Percentiles rank a stretch among this genome's conserved stretches.
Evolutionary conservation across 495 filamentous ascomycete genomes (phyloP).

Genomic region (Daldinia concentrica): DNA sequence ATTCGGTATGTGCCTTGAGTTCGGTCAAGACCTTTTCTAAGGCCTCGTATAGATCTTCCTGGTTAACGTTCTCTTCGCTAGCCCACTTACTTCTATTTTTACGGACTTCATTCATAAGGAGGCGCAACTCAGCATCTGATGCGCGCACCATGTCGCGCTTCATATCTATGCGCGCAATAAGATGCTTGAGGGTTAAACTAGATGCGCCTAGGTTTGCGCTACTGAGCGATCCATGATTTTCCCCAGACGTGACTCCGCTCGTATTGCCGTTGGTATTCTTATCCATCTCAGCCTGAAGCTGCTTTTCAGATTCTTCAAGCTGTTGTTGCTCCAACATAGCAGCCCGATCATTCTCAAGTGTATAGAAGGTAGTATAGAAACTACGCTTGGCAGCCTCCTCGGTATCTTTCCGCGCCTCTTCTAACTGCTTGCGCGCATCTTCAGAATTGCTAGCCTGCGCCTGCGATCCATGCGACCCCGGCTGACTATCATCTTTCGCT

Average conservation of each 20-base stretch:
- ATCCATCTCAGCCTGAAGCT: constrained; percentile 93
- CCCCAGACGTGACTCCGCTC: constrained; percentile 57
- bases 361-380: constrained; percentile 93
- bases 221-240: constrained; percentile 83
- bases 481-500: constrained; percentile 52
- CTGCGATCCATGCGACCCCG: constrained; percentile 48
- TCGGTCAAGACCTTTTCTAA: constrained; percentile 95
- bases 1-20: constrained; percentile 95
- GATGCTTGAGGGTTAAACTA: constrained; percentile 94
- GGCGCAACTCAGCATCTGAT: constrained; percentile 90
- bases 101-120: constrained; percentile 92
- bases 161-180: constrained; percentile 93
- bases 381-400: constrained; percentile 89
- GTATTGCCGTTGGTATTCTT: constrained; percentile 62
- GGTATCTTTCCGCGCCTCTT: constrained; percentile 91
- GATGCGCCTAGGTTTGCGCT: constrained; percentile 95
- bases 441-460: constrained; percentile 73
- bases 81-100: constrained; percentile 99
- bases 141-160: constrained; percentile 87
- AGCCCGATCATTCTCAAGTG: constrained; percentile 90
- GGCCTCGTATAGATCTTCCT: constrained; percentile 97
- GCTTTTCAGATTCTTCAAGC: constrained; percentile 93
- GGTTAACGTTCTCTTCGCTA: constrained; percentile 93
- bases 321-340: constrained; percentile 98
- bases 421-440: constrained; percentile 89